A percentile compares a stretch with the other conserved stretches of the same genome.
These are phyloP conservation scores for Trebouxia sp. DNA, from an alignment of 139 green algal species.

Conservation along the genomic window DNA sequence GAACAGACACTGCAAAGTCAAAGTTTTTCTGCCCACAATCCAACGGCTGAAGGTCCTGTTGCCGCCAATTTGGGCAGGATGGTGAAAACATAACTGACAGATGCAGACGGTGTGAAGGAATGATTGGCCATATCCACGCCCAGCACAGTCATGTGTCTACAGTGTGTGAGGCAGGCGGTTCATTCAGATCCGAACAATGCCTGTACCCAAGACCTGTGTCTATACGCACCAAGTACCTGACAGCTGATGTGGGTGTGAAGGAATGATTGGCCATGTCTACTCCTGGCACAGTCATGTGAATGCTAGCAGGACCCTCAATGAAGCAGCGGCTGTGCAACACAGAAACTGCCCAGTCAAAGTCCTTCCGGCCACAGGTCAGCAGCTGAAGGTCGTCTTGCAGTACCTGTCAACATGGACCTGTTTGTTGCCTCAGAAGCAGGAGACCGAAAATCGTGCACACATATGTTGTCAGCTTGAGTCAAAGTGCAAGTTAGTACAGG, in stretches of 20 bases:
- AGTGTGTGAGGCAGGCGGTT: no score
- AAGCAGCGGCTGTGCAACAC: constrained; percentile 48
- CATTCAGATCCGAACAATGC: no score
- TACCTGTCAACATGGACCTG: neutral
- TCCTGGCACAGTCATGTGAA: constrained; percentile 39
- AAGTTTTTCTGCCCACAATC: neutral
- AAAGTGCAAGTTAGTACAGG: neutral
- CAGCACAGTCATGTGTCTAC: constrained; percentile 32
- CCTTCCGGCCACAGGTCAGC: constrained; percentile 21
- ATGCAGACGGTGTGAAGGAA: constrained; percentile 31
- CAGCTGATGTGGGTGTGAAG: constrained; percentile 34
- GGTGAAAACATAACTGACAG: no score
- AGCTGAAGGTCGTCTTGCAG: constrained; percentile 7
- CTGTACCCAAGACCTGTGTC: no score
- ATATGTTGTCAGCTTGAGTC: neutral
- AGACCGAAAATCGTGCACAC: neutral
- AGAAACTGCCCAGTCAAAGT: constrained; percentile 43
- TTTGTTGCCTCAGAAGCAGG: neutral
- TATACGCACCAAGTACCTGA: no score
- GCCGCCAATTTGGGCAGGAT: no score
- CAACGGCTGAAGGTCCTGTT: constrained; percentile 18
- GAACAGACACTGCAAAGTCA: constrained; percentile 39
- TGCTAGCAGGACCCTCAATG: neutral
- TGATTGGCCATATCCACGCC: constrained; percentile 49
- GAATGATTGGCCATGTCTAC: constrained; percentile 53